Base-by-base conservation (phyloP, 2,329 filamentous ascomycete genomes). In the Endoconidiophora laricicola region DNA sequence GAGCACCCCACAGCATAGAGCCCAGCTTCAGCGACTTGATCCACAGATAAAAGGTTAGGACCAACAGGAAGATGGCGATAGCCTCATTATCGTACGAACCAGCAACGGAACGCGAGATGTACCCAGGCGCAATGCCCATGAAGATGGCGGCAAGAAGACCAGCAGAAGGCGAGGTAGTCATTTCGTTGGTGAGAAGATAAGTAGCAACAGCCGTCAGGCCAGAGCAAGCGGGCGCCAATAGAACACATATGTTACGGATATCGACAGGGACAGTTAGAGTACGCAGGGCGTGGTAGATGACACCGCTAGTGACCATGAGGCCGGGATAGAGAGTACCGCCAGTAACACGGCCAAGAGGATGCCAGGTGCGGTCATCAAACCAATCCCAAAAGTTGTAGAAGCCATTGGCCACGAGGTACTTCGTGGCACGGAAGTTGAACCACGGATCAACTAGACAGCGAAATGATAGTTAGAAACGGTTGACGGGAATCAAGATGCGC, bases 341-440 rank as follows among this genome's bases (percentile, higher is more conserved):
- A 54, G 91, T 98, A 63, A 98, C 91, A 71, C 91, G 86, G 60
- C 91, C 91, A 55, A 98, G 83, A 59, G 91, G 91, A 68, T 98
- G 90, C 91, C 91, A 98, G 78, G 91, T 98, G 71, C 91, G 81
- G 72, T 98, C 91, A 68, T 98, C 91, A 63, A 98, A 98, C 91
- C 91, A 98, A 66, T 98, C 90, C 91, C 91, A 98, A 65, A 98
- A 98, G 66, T 84, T 87, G 67, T 94, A 93, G 70, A 98, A 96
- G 60, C 91, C 91, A 79, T 98, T 79, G 62, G 90, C 78, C 50
- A 98, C 86, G 50, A 98, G 78, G 62, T 98, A 96, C 69, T 96
- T 96, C 51, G 91, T 96, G 57, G 91, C 91, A 66, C 91, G 78
- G 69, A 98, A 98, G 69, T 98, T 98, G 72, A 98, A 98, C 91